Base-by-base conservation (phyloP, 176 grass and related monocot species). In the Phragmites australis region DNA sequence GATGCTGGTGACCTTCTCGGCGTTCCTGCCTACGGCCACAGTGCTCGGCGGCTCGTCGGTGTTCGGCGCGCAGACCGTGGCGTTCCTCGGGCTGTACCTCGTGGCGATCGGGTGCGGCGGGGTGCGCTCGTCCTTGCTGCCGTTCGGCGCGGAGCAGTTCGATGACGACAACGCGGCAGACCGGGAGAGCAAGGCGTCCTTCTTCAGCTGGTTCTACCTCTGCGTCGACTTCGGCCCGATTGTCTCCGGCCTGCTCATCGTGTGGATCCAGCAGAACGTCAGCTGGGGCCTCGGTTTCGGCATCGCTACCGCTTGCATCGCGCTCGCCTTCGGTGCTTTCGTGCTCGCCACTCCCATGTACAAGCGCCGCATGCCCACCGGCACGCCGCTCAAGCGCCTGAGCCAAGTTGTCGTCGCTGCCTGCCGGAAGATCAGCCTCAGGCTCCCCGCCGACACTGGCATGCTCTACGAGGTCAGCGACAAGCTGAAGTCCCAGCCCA, bases 191-290 rank as follows among this genome's bases (percentile, higher is more conserved):
- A 82, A 92, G 74, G 78, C 56, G 1, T 70, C 81, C 30, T 95
- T 95, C 84, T 95, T 95, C 81, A 91, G 86, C 75, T 95, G 85
- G 87, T 92, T 92, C 82, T 95, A 92, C 74, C 70, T 95, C 23
- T 92, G 89, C 79, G 67, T 95, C 40, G 75, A 82, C 76, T 86
- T 92, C 45, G 87, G 93, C 30, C 54, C 74, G 9, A 83, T 95
- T 43, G 78, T 88, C 32, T 90, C 93, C 13, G 86, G 93, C 39
- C 64, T 83, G 29, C 31, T 88, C 45, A 85, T 92, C 53, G 89
- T 95, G 41, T 95, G 89, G 93, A 77, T 92, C 56, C 87, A 95
- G 59, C 40, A 92, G 54, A 86, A 95, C 65, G 37, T 95, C 32
- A 89, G 84, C 37, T 95, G 93, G 89, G 84, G 72, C 32, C 84